Percentiles rank a stretch among this genome's conserved stretches.
Evolutionary conservation across 2,329 filamentous ascomycete genomes (phyloP).

Genomic region (Trichoderma hamatum): DNA sequence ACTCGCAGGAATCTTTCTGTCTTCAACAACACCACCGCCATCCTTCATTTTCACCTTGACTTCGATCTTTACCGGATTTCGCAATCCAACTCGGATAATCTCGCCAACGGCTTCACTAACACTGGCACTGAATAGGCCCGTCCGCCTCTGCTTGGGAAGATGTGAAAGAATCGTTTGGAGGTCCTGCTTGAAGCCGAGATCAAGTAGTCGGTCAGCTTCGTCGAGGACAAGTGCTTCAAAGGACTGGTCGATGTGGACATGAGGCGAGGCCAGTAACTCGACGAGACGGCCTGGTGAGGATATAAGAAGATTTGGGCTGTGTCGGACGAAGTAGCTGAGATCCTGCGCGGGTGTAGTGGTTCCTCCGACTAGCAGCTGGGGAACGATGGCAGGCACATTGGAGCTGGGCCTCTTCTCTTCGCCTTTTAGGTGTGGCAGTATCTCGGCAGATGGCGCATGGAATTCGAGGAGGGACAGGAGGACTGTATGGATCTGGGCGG

Average conservation of each 20-base stretch:
- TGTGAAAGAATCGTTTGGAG: slow-evolving; percentile 81
- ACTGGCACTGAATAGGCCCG: slow-evolving; percentile 91
- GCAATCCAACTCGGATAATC: slow-evolving; percentile 85
- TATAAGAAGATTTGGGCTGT: slow-evolving; percentile 85
- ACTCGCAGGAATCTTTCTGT: slow-evolving; percentile 87
- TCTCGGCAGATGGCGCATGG: slow-evolving; percentile 75
- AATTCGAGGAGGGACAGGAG: slow-evolving; percentile 77
- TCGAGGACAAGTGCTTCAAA: slow-evolving; percentile 94
- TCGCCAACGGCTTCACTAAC: slow-evolving; percentile 95
- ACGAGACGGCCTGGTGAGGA: slow-evolving; percentile 88
- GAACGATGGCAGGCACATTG: slow-evolving; percentile 63
- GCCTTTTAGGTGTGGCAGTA: slow-evolving; percentile 57
- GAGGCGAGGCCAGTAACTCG: slow-evolving; percentile 81
- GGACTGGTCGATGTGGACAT: slow-evolving; percentile 85
- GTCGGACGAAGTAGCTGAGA: slow-evolving; percentile 78
- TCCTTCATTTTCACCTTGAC: slow-evolving; percentile 82
- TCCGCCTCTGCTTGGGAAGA: slow-evolving; percentile 89
- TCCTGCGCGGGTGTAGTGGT: slow-evolving; percentile 80
- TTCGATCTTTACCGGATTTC: slow-evolving; percentile 92
- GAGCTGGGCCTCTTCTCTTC: slow-evolving; percentile 59
- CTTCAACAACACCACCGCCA: slow-evolving; percentile 70
- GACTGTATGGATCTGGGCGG: slow-evolving; percentile 85
- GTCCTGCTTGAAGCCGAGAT: slow-evolving; percentile 92
- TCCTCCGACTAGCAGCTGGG: slow-evolving; percentile 87
- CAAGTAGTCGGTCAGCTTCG: slow-evolving; percentile 89